Evolutionary conservation across 192 early-diverging fungal species (phyloP), one percentile per base, ranked within the genome.

Genomic region (Backusella westeae): DNA sequence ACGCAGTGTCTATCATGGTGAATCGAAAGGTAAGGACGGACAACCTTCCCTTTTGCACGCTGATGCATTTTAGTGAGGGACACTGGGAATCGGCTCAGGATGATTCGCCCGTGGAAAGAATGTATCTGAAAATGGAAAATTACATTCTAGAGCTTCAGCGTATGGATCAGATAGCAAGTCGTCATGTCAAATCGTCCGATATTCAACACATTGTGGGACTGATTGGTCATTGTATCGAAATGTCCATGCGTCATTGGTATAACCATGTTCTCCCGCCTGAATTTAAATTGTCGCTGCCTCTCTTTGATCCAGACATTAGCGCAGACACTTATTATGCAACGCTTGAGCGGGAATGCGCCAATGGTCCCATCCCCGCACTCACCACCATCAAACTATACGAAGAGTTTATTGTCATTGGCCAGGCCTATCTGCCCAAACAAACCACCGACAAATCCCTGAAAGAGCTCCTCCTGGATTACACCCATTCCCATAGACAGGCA

Each of bases 161-260:
- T 1, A 46, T 34, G 44, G 49, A 34, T 8, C 44, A 53, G 6
- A 5, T 35, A 23, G 44, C 71, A 19, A 49, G 44, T 32, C 44
- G 34, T 5, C 15, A 17, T 9, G 49, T 49, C 3, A 44, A 72
- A n/a, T 53, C 71, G 3, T 72, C 26, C 9, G 46, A 72, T 52
- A 34, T 53, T 2, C 46, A 49, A 21, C 15, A 49, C 10, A 9
- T 72, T 3, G 49, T 46, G 4, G 71, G 34, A 9, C 26, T 72
- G 10, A 63, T 75, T 23, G 63, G 66, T 8, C 65, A 75, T 21
- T 38, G 38, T n/a, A 32, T 68, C 4, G 74, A 75, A 34, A 67
- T 65, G 59, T 32, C 34, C 4, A 75, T 75, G 56, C 74, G 66
- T 1, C 36, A 67, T 26, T 75, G 74, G 74, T 75, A 75, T 34